A percentile compares a stretch with the other conserved stretches of the same genome.
Evolutionary conservation across 257 asterid genomes (phyloP).

Genomic region (Salvia hispanica): DNA sequence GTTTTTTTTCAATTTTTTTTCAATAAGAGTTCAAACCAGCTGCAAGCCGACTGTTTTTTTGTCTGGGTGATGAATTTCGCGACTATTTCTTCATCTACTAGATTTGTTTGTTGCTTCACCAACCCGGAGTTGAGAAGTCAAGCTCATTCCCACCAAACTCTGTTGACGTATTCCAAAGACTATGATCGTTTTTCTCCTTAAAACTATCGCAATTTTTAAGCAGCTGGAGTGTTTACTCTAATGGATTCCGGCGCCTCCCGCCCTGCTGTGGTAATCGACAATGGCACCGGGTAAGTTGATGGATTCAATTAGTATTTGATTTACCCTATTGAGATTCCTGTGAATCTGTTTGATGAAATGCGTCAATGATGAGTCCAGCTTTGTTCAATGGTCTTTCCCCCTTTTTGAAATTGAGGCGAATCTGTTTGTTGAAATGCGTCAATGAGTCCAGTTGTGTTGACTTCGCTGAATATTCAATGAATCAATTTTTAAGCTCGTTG

Average conservation of each 20-base stretch:
- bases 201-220: conserved; percentile 52
- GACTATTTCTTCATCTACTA: not conserved
- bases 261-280: conserved; percentile 94
- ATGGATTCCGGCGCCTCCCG: conserved; percentile 88
- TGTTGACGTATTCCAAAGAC: conserved; percentile 46
- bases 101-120: conserved; percentile 24
- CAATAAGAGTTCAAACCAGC: not conserved
- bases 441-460: conserved; percentile 3
- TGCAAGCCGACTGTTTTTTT: not conserved
- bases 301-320: not conserved
- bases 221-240: conserved; percentile 36
- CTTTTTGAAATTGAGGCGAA: conserved; percentile 19
- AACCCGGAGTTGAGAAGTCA: conserved; percentile 38
- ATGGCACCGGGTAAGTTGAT: conserved; percentile 80
- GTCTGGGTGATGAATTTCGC: conserved; percentile 29
- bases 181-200: conserved; percentile 53
- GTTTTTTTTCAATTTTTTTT: not conserved
- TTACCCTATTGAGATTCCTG: conserved; percentile 4
- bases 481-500: too few species aligned
- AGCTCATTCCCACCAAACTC: conserved; percentile 45
- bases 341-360: conserved; percentile 41
- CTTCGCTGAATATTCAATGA: conserved; percentile 7
- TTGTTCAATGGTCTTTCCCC: not conserved
- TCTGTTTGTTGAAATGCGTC: conserved; percentile 41
- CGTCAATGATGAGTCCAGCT: conserved; percentile 13